These are phyloP conservation scores for Talaromyces adpressus DNA, from an alignment of 495 filamentous ascomycete genomes.

Conservation along the genomic window DNA sequence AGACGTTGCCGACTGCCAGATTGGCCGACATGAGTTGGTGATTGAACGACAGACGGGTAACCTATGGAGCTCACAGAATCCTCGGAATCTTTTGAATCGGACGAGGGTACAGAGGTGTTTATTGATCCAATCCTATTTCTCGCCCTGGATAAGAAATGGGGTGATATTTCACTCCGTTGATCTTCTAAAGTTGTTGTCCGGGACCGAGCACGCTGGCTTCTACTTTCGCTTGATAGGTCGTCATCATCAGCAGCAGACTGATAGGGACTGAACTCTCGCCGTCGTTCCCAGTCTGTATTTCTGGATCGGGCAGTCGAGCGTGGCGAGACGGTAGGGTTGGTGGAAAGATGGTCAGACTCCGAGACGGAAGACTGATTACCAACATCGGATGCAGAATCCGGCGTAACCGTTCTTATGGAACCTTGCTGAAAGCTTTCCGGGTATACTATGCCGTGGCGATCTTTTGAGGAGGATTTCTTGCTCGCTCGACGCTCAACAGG, in stretches of 20 bases:
- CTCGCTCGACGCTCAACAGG: constrained; percentile 43
- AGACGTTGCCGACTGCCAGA: constrained; percentile 33
- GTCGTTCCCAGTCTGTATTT: constrained; percentile 23
- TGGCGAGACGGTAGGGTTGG: constrained; percentile 34
- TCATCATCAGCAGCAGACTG: constrained; percentile 30
- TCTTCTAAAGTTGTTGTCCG: constrained; percentile 45
- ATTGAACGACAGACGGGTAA: constrained; percentile 42
- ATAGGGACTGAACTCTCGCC: constrained; percentile 21
- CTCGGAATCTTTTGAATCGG: constrained; percentile 22
- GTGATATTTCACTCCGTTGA: constrained; percentile 34
- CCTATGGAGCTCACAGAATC: constrained; percentile 38
- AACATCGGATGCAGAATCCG: constrained; percentile 30
- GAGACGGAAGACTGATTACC: constrained; percentile 34
- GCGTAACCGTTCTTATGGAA: constrained; percentile 41
- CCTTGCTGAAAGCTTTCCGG: constrained; percentile 44
- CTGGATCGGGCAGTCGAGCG: constrained; percentile 30
- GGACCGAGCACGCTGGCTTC: constrained; percentile 37
- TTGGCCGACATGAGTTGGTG: constrained; percentile 23
- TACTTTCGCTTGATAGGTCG: constrained; percentile 23
- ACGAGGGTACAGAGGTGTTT: constrained; percentile 26
- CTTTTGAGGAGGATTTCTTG: constrained; percentile 47
- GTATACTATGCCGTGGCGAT: constrained; percentile 47
- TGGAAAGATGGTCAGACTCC: constrained; percentile 30
- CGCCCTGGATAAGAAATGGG: constrained; percentile 25
- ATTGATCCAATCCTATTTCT: constrained; percentile 41